Evolutionary conservation across 2,329 filamentous ascomycete genomes (phyloP), one percentile per base, ranked within the genome.

Genomic region (Penicillium palitans): DNA sequence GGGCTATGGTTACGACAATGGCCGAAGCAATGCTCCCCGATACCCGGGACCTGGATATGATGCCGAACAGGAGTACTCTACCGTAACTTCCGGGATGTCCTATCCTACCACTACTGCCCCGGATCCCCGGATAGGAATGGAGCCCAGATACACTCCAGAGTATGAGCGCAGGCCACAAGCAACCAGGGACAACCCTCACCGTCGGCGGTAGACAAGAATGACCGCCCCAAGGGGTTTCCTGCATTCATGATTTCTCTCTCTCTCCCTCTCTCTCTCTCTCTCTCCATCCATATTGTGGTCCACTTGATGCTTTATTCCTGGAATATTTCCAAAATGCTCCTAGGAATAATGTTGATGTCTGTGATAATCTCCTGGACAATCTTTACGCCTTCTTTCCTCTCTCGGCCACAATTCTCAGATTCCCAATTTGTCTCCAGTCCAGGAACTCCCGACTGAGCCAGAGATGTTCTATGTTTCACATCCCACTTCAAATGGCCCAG

Each of bases 91-190:
- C 55, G 73, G 73, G 65, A 77, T 76, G 62, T 64, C 69, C 50
- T 78, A 78, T 64, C 73, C 76, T 61, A 59, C 75, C 53, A 76
- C 71, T 51, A 72, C 74, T 64, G 73, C 73, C 66, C 68, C 75
- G 61, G 76, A 78, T 58, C 69, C 74, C 50, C 74, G 76, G 70
- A 74, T 76, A 71, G 71, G 69, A 72, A 74, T 76, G 70, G 76
- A 77, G 56, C 67, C 74, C 57, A 77, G 76, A 73, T 78, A 77
- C 64, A 74, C 75, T 58, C 72, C 74, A 63, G 76, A 78, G 60
- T 70, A 70, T 61, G 74, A 76, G 62, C 73, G 72, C 63, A 74
- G 75, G 66, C 72, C 74, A 66, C 75, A 75, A 59, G 69, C 72
- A 65, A 66, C 75, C 61, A 72, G 76, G 67, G 73, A 75, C 51